Evolutionary conservation across 23 red algal genomes (phyloP).

Genomic region (Cyanidium caldarium): DNA sequence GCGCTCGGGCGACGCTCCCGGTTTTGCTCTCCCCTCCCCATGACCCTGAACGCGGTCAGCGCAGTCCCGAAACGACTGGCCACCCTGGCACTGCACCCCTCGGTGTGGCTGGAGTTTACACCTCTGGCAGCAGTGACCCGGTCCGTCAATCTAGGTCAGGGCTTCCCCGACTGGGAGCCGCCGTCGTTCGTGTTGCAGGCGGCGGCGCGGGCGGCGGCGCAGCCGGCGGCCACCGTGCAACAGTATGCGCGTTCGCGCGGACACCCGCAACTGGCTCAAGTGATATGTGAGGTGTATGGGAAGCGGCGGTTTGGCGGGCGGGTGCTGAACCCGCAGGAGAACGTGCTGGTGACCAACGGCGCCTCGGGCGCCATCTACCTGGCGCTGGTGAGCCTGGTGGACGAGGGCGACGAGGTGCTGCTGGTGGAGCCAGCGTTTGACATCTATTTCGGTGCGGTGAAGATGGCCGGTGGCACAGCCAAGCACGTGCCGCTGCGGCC

Average conservation of each 20-base stretch:
- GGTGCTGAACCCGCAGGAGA: constrained; percentile 6
- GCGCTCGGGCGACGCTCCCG: too few species aligned
- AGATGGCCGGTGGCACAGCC: constrained; percentile 30
- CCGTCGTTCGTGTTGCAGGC: constrained; percentile 46
- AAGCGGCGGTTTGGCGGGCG: neutral
- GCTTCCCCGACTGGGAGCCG: constrained; percentile 49
- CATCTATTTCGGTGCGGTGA: constrained; percentile 46
- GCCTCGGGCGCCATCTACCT: constrained; percentile 63
- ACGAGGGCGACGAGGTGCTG: constrained; percentile 62
- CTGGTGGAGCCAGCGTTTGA: constrained; percentile 86
- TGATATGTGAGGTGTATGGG: constrained; percentile 21
- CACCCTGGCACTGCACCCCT: neutral
- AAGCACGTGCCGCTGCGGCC: constrained; percentile 11
- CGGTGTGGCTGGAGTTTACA: constrained; percentile 79
- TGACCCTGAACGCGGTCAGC: too few species aligned
- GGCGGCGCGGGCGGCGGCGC: constrained; percentile 10
- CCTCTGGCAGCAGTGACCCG: constrained; percentile 33
- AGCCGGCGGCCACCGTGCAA: neutral
- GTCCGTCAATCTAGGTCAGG: constrained; percentile 62
- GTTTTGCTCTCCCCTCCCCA: too few species aligned
- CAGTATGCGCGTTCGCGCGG: constrained; percentile 68
- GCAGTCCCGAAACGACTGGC: neutral
- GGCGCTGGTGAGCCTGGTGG: constrained; percentile 25
- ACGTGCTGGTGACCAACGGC: constrained; percentile 77
- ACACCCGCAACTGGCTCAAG: constrained; percentile 3